Conservation (phyloP, 495 filamentous ascomycete genomes). For the Neurospora terricola region DNA sequence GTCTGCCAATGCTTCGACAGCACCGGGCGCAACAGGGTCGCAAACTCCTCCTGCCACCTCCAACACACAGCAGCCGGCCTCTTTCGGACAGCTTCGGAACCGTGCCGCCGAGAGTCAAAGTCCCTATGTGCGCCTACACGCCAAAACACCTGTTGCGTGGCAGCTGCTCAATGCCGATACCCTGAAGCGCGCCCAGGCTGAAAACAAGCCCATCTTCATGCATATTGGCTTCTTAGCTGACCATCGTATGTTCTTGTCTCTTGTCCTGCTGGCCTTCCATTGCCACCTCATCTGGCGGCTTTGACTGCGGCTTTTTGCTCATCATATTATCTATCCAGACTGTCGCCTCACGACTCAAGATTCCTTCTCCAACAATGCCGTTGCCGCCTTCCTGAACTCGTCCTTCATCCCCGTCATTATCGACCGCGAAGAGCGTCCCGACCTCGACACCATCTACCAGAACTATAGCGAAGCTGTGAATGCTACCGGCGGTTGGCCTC, state of each 20-base stretch:
- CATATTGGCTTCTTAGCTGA: conserved; percentile 95
- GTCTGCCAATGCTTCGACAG: neutral
- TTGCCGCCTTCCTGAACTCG: conserved; percentile 75
- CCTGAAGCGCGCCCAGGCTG: conserved; percentile 60
- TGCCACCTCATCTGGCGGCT: neutral
- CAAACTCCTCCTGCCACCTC: neutral
- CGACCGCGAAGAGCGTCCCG: conserved; percentile 89
- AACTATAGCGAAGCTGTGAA: conserved; percentile 94
- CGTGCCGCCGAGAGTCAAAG: conserved; percentile 64
- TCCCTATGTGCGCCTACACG: conserved; percentile 75
- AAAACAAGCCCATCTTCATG: conserved; percentile 83
- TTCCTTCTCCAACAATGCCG: conserved; percentile 73
- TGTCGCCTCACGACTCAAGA: conserved; percentile 93
- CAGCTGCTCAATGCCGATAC: conserved; percentile 77
- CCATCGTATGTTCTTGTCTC: conserved; percentile 56
- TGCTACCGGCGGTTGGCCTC: conserved; percentile 87
- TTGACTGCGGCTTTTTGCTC: neutral
- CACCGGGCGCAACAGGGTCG: neutral
- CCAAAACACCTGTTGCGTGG: conserved; percentile 85
- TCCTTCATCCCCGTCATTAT: conserved; percentile 88
- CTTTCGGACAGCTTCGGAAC: conserved; percentile 44
- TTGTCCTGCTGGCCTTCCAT: neutral
- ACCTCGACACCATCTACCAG: conserved; percentile 96
- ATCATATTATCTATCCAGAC: conserved; percentile 37
- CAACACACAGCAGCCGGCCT: neutral